Evolutionary conservation across 768 basidiomycete species (phyloP).

Genomic region (Phaffia tasmanica): DNA sequence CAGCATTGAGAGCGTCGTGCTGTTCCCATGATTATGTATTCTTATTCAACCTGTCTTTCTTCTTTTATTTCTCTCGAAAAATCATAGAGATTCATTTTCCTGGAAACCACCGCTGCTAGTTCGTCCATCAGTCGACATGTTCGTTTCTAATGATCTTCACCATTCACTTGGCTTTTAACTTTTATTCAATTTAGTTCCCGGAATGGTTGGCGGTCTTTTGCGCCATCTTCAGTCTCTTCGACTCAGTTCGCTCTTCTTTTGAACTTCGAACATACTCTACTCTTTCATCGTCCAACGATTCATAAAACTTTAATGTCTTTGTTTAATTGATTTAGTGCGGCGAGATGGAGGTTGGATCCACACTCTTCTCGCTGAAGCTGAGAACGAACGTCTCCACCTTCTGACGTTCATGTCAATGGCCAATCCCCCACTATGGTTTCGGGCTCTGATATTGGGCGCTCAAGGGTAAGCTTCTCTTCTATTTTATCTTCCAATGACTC

Average conservation of each 20-base stretch:
- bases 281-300: conserved; percentile 28
- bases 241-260: conserved; percentile 39
- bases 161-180: neutral
- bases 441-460: conserved; percentile 69
- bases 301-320: conserved; percentile 56
- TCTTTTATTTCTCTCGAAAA: conserved; percentile 36
- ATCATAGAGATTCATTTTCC: conserved; percentile 27
- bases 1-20: neutral
- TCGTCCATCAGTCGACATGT: conserved; percentile 62
- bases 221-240: conserved; percentile 81
- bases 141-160: conserved; percentile 51
- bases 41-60: conserved; percentile 33
- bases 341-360: conserved; percentile 72
- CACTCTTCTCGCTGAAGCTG: conserved; percentile 60
- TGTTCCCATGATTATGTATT: conserved; percentile 33
- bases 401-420: conserved; percentile 94
- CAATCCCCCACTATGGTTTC: conserved; percentile 67
- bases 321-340: conserved; percentile 65
- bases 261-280: neutral
- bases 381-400: conserved; percentile 69
- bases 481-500: conserved; percentile 6
- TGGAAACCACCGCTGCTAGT: conserved; percentile 87
- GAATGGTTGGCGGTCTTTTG: conserved; percentile 40
- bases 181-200: conserved; percentile 15
- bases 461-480: conserved; percentile 48